Conservation (phyloP, 2,329 filamentous ascomycete species). For the Colletotrichum noveboracense region DNA sequence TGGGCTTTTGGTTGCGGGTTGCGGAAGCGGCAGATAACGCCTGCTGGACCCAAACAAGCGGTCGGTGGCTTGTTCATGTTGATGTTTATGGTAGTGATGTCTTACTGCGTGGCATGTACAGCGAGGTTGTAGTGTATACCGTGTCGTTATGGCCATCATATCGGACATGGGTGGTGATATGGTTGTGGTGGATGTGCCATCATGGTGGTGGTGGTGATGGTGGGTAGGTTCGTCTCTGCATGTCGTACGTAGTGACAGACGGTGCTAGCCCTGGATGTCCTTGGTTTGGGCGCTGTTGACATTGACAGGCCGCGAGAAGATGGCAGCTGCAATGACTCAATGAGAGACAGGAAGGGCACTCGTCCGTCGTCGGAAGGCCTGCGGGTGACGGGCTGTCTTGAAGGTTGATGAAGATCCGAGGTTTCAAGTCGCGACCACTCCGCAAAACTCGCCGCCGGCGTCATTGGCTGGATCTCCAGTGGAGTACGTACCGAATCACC, state of each 20-base stretch:
- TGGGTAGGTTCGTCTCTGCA: not conserved
- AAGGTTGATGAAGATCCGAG: conserved; percentile 9
- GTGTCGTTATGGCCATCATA: not conserved
- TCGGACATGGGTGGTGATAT: not conserved
- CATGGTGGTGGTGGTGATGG: not conserved
- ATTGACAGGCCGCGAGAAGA: not conserved
- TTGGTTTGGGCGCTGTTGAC: not conserved
- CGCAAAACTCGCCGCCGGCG: not conserved
- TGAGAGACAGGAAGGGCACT: not conserved
- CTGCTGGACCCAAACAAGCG: not conserved
- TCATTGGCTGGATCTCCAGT: not conserved
- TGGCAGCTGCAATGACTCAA: conserved; percentile 3
- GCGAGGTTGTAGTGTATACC: not conserved
- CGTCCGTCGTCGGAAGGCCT: conserved; percentile 1
- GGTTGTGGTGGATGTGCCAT: not conserved
- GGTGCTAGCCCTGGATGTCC: not conserved
- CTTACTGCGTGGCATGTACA: not conserved
- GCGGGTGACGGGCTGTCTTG: not conserved
- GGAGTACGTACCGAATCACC: not conserved
- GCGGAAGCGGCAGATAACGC: not conserved
- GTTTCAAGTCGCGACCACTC: conserved; percentile 7
- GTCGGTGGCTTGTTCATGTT: not conserved
- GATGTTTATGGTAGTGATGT: not conserved
- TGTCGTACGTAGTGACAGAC: not conserved
- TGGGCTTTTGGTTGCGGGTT: not conserved